phyloP scores from a whole-genome alignment of 306 rosid genomes.

The Carpinus viminea region DNA sequence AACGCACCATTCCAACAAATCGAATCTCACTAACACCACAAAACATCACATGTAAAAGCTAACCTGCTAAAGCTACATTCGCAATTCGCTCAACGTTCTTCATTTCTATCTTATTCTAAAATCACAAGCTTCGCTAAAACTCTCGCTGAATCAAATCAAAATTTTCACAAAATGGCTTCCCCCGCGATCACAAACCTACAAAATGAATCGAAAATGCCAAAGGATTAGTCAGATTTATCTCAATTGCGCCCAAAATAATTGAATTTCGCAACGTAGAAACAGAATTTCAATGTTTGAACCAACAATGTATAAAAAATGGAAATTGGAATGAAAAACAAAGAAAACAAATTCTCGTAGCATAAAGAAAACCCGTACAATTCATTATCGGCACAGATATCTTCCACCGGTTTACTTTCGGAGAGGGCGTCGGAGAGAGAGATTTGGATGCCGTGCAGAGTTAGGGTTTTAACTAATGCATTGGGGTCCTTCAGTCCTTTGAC shows the following conservation, averaged over 20 bases:
- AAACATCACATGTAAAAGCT: slow-evolving; percentile 17
- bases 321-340: slow-evolving; percentile 21
- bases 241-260: background rate
- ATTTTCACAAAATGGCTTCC: slow-evolving; percentile 37
- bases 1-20: background rate
- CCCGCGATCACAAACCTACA: slow-evolving; percentile 42
- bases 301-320: background rate
- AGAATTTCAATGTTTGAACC: background rate
- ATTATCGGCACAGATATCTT: background rate
- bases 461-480: slow-evolving; percentile 56
- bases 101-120: slow-evolving; percentile 42
- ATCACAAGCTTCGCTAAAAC: slow-evolving; percentile 18
- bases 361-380: no score
- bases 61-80: slow-evolving; percentile 87
- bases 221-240: background rate
- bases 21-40: background rate
- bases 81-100: slow-evolving; percentile 82
- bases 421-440: slow-evolving; percentile 9
- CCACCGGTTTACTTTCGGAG: slow-evolving; percentile 43
- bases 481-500: background rate
- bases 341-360: no score
- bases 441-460: slow-evolving; percentile 38
- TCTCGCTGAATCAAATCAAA: slow-evolving; percentile 40
- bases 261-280: background rate
- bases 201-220: slow-evolving; percentile 13